A percentile compares a stretch with the other conserved stretches of the same genome.
Conservation (phyloP, 192 early-diverging fungal species). For the Backusella macrospora region DNA sequence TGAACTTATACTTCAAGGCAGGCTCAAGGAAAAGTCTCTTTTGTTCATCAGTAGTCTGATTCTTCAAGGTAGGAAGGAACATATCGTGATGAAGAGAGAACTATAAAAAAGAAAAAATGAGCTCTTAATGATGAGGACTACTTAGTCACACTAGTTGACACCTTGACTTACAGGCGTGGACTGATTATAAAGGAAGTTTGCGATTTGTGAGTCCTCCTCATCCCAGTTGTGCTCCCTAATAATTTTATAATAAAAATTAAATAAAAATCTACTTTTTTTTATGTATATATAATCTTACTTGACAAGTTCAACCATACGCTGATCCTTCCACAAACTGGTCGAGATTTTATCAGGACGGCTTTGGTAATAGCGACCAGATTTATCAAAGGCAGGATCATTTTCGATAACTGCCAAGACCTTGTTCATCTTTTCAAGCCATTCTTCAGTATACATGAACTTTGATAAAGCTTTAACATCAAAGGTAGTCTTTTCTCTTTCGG, state of each 20-base stretch:
- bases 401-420: constrained; percentile 63
- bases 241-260: not conserved
- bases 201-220: constrained; percentile 50
- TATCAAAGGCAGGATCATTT: constrained; percentile 72
- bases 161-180: constrained; percentile 52
- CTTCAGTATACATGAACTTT: constrained; percentile 65
- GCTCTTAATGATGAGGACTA: not conserved
- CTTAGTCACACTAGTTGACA: not conserved
- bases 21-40: constrained; percentile 74
- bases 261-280: constrained; percentile 15
- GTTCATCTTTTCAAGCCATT: constrained; percentile 57
- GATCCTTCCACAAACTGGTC: constrained; percentile 60
- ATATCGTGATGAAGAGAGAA: constrained; percentile 77
- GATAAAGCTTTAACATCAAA: constrained; percentile 71
- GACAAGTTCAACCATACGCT: constrained; percentile 63
- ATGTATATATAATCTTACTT: constrained; percentile 41
- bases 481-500: constrained; percentile 69
- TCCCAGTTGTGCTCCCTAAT: constrained; percentile 58
- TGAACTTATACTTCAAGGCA: constrained; percentile 72
- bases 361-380: constrained; percentile 69
- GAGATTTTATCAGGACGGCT: constrained; percentile 69
- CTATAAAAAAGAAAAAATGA: constrained; percentile 20
- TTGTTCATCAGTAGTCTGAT: constrained; percentile 81
- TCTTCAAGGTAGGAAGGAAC: constrained; percentile 81
- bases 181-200: constrained; percentile 59